These are phyloP conservation scores for Zelopaecilomyces penicillatus DNA, from an alignment of 2,329 filamentous ascomycete species.

Conservation along the genomic window DNA sequence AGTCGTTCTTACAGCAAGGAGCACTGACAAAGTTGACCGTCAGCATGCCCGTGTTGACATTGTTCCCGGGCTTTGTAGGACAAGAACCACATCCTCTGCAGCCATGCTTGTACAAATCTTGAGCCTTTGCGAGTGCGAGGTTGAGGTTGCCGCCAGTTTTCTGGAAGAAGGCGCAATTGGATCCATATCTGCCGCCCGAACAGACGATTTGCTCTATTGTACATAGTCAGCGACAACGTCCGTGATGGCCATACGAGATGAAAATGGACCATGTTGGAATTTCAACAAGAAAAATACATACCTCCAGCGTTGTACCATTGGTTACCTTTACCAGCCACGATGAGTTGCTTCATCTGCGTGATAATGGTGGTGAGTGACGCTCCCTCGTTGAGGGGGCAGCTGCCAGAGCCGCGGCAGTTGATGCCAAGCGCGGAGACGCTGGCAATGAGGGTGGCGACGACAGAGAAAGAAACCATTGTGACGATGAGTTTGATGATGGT, in stretches of 20 bases:
- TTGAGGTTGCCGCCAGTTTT: slow-evolving; percentile 7
- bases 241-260: not conserved
- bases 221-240: too few relatives aligned
- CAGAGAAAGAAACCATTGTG: not conserved
- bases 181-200: slow-evolving; percentile 9
- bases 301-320: slow-evolving; percentile 7
- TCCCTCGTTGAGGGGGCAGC: slow-evolving; percentile 8
- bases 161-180: slow-evolving; percentile 13
- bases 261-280: not conserved
- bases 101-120: not conserved
- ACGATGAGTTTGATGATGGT: not conserved
- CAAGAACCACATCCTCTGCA: too few relatives aligned
- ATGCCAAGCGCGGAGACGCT: slow-evolving; percentile 9
- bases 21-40: too few relatives aligned
- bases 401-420: slow-evolving; percentile 12
- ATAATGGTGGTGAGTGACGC: slow-evolving; percentile 8
- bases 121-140: not conserved
- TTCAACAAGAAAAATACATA: not conserved
- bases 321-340: slow-evolving; percentile 7
- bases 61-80: too few relatives aligned
- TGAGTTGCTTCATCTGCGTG: slow-evolving; percentile 8
- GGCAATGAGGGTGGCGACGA: slow-evolving; percentile 5
- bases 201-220: slow-evolving; percentile 11
- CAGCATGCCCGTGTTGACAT: too few relatives aligned
- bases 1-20: too few relatives aligned